Conservation (phyloP, 2,329 filamentous ascomycete species). For the Rutstroemia sp. region DNA sequence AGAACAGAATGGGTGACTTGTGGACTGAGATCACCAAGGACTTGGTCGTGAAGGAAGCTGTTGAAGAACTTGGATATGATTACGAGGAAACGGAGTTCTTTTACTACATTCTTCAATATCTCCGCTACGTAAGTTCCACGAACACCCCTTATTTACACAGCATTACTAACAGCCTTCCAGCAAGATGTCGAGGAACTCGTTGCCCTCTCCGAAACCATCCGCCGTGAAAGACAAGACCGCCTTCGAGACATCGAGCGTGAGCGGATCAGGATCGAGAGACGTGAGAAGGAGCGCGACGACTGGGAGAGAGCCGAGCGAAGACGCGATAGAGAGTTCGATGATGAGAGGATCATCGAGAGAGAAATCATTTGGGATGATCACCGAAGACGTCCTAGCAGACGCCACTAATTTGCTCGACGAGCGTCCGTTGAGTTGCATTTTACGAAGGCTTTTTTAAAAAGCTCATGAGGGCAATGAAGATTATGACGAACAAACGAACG, state of each 20-base stretch:
- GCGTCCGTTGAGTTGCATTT: too few relatives aligned
- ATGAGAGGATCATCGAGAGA: conserved; percentile 59
- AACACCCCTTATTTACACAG: background rate
- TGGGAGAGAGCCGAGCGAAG: conserved; percentile 31
- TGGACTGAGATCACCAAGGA: conserved; percentile 99
- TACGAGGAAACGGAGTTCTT: conserved; percentile 86
- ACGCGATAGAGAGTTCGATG: conserved; percentile 38
- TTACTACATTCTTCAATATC: conserved; percentile 89
- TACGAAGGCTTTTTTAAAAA: too few relatives aligned
- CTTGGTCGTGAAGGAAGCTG: conserved; percentile 76
- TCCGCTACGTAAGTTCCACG: conserved; percentile 66
- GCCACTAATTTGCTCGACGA: background rate
- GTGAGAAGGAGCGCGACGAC: conserved; percentile 35
- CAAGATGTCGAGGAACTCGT: conserved; percentile 83
- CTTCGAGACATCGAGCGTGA: conserved; percentile 51
- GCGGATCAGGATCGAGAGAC: conserved; percentile 40
- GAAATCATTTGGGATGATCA: conserved; percentile 55
- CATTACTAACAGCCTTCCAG: conserved; percentile 41
- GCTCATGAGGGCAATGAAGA: too few relatives aligned
- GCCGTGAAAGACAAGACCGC: conserved; percentile 49
- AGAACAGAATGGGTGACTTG: conserved; percentile 48
- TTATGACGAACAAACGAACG: background rate
- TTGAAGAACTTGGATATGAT: conserved; percentile 76
- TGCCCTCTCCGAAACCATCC: conserved; percentile 75
- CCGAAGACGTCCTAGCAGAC: conserved; percentile 1